A percentile compares a stretch with the other conserved stretches of the same genome.
Evolutionary conservation across 352 stramenopile genomes (phyloP).

Genomic region (Phytophthora lateralis): DNA sequence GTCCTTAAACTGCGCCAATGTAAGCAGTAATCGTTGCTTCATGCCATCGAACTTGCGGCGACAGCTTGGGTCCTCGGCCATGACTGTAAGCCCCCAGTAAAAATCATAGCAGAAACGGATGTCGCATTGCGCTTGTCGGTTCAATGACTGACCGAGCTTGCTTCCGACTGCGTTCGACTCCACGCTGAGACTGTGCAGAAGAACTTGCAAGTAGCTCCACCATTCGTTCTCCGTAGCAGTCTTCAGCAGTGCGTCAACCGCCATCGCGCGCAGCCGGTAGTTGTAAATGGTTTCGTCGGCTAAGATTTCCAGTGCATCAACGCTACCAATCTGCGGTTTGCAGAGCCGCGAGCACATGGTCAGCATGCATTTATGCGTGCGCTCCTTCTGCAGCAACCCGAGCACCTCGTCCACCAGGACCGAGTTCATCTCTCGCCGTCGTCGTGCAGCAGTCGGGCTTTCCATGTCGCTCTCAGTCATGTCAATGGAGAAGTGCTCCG

Average conservation of each 20-base stretch:
- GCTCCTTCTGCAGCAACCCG: conserved; percentile 62
- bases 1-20: conserved; percentile 68
- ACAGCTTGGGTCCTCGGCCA: conserved; percentile 75
- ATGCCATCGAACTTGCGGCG: conserved; percentile 84
- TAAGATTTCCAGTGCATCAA: conserved; percentile 82
- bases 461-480: conserved; percentile 33
- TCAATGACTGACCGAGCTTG: conserved; percentile 69
- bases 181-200: conserved; percentile 76
- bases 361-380: conserved; percentile 84
- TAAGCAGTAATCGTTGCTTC: conserved; percentile 79
- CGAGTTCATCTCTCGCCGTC: conserved; percentile 31
- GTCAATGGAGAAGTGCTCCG: conserved; percentile 31
- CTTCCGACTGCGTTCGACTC: conserved; percentile 68
- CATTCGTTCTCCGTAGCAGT: conserved; percentile 81
- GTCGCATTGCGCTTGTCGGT: conserved; percentile 77
- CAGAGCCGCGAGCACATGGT: conserved; percentile 88
- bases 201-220: conserved; percentile 74
- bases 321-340: conserved; percentile 70
- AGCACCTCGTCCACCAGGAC: conserved; percentile 68
- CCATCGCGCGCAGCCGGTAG: conserved; percentile 54
- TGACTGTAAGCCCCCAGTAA: conserved; percentile 86
- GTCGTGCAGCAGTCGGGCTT: conserved; percentile 11
- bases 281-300: conserved; percentile 74
- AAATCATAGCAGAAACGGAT: conserved; percentile 87
- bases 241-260: conserved; percentile 65